Base-by-base conservation (phyloP, 306 rosid species). In the Ochetophila trinervis region DNA sequence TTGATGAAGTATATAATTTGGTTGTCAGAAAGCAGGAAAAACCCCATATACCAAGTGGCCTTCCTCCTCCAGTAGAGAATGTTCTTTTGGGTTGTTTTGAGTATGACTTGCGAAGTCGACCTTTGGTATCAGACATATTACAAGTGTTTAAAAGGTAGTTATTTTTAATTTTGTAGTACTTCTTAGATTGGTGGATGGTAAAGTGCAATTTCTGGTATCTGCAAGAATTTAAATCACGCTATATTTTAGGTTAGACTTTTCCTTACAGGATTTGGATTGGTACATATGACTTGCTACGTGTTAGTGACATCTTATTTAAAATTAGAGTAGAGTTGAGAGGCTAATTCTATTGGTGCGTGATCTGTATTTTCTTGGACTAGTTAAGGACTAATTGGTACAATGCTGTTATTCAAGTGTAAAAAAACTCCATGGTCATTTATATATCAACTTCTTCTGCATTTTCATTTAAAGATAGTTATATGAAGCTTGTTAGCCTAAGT, bases 71-170 rank as follows among this genome's bases (percentile, higher is more conserved):
- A 50, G 44, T 92, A 37, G 93, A 77, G 79, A 82, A 87, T 70
- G 58, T 89, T 73, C 95, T 92, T 56, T 67, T 59, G 22, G 91
- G 91, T 73, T 92, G 96, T 82, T 92, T 92, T 82, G 98, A 87
- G 78, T 92, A 87, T 68, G 98, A 92, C 81, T 82, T 85, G 65
- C 84, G 98, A 74, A 87, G 81, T 78, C 96, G 96, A 44, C 98
- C 98, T 53, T 49, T 78, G 48, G 78, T 89, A 83, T 58, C 66
- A 3, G 93, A 92, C 75, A 82, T 92, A 80, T 62, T 87, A 75
- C 66, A 72, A 4, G 80, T 78, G 74, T 84, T 92, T 68, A 79
- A 81, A 78, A 85, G 96, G 98, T 92, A 67, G 68, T 81, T 69
- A 18, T 48, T 32, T 56, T 13, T 68, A 51, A 15, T 60, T 37